A percentile compares a stretch with the other conserved stretches of the same genome.
phyloP scores from a whole-genome alignment of 345 rosid species.

The Arabis hirsuta region DNA sequence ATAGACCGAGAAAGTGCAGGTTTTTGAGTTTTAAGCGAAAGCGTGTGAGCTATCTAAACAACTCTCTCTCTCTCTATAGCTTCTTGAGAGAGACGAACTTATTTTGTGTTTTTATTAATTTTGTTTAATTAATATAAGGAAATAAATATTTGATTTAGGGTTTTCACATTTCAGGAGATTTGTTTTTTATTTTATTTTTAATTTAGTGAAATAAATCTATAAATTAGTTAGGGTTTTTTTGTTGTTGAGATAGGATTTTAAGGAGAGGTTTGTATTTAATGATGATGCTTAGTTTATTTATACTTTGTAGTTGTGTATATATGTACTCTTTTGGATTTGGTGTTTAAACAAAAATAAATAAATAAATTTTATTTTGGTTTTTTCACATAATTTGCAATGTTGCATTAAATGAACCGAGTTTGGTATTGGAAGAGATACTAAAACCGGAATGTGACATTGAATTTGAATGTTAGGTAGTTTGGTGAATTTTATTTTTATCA shows the following conservation, averaged over 20 bases:
- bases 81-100: constrained; percentile 7
- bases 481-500: neutral
- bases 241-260: constrained; percentile 18
- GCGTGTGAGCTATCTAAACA: constrained; percentile 49
- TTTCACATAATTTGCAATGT: constrained; percentile 34
- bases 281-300: constrained; percentile 32
- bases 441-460: constrained; percentile 23
- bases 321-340: constrained; percentile 27
- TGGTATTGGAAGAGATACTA: constrained; percentile 25
- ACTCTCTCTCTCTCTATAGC: constrained; percentile 17
- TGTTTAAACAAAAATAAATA: neutral
- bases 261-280: constrained; percentile 23
- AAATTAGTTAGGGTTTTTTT: constrained; percentile 12
- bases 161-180: constrained; percentile 19
- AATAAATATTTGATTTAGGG: constrained; percentile 14
- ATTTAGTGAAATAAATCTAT: neutral
- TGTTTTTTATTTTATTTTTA: neutral
- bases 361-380: neutral
- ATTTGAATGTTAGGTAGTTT: constrained; percentile 37
- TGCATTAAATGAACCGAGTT: constrained; percentile 41
- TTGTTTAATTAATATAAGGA: neutral
- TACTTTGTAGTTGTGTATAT: constrained; percentile 27
- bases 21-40: constrained; percentile 49
- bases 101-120: neutral
- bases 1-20: constrained; percentile 47